phyloP scores from a whole-genome alignment of 2,329 filamentous ascomycete genomes.

The Lasiodiplodia theobromae region DNA sequence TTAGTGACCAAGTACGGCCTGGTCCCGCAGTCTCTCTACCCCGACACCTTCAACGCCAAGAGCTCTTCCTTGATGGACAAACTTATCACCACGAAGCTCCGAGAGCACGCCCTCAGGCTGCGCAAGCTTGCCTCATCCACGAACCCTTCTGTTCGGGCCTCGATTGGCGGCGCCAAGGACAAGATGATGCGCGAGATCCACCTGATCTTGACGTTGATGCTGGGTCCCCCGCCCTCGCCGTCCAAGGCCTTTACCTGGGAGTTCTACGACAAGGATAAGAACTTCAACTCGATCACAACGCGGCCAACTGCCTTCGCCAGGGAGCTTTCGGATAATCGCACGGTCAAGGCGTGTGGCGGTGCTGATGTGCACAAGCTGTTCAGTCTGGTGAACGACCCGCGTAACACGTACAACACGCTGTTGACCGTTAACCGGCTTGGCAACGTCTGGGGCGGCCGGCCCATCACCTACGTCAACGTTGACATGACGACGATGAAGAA shows the following conservation, averaged over 20 bases:
- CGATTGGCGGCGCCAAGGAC: constrained; percentile 63
- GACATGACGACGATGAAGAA: constrained; percentile 75
- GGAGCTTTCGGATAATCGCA: constrained; percentile 67
- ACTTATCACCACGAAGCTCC: constrained; percentile 81
- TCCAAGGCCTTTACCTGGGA: constrained; percentile 79
- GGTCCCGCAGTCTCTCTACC: constrained; percentile 82
- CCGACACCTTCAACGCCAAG: constrained; percentile 80
- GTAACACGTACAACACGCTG: constrained; percentile 74
- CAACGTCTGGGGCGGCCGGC: constrained; percentile 79
- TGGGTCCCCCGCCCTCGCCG: constrained; percentile 78
- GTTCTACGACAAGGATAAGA: constrained; percentile 74
- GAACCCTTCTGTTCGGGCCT: constrained; percentile 44
- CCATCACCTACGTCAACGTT: constrained; percentile 84
- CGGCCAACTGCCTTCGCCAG: constrained; percentile 76
- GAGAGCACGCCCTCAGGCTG: constrained; percentile 80
- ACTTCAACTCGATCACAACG: constrained; percentile 66
- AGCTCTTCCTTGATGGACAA: constrained; percentile 73
- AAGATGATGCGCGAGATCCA: constrained; percentile 83
- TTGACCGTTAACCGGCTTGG: constrained; percentile 81
- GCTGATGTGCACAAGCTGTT: constrained; percentile 73
- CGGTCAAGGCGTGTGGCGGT: constrained; percentile 64
- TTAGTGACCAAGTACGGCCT: constrained; percentile 86
- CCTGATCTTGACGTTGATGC: constrained; percentile 78
- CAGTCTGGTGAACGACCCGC: constrained; percentile 84
- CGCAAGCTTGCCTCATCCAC: constrained; percentile 60